Base-by-base conservation (phyloP, 495 filamentous ascomycete genomes). In the Cercophora newfieldiana region DNA sequence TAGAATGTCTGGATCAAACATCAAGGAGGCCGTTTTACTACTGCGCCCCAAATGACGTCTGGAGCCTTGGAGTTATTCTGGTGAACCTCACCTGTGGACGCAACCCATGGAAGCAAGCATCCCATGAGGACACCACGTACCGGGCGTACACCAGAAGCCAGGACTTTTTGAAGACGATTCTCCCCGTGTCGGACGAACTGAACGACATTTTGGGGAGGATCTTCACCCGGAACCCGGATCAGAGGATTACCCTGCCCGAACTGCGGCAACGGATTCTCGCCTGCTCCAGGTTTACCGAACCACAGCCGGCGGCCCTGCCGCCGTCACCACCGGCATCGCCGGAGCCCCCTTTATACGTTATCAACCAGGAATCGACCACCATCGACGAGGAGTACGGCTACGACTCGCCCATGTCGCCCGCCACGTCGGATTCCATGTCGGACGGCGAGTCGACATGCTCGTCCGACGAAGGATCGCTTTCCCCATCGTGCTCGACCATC, bases 101-200 rank as follows among this genome's bases (percentile, higher is more conserved):
- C 70, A 99, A 99, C 79, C 95, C 95, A 67, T 99, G 95, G 95
- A 98, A 97, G 79, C 88, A 93, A 66, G 96, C 95, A 60, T 96
- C 91, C 12, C 78, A 87, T 68, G 92, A 97, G 73, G 96, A 99
- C 78, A 92, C 93, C 68, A 98, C 96, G 25, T 99, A 97, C 85
- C 88, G 89, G 74, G 95, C 94, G 31, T 99, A 91, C 75, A 82
- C 91, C 66, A 90, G 89, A 82, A 92, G 94, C 75, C 88, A 86
- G 48, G 89, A 88, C 69, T 98, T 98, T 80, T 83, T 99, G 60
- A 89, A 91, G 80, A 90, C 93, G 65, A 99, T 99, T 69, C 83
- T 99, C 48, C 96, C 95, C 21, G 77, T 99, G 71, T 96, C 95
- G 66, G 83, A 89, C 72, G 94, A 97, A 72, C 86, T 98, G 79